Evolutionary conservation across 106 monocot species (phyloP), one percentile per base, ranked within the genome.

Genomic region (Allium fistulosum): DNA sequence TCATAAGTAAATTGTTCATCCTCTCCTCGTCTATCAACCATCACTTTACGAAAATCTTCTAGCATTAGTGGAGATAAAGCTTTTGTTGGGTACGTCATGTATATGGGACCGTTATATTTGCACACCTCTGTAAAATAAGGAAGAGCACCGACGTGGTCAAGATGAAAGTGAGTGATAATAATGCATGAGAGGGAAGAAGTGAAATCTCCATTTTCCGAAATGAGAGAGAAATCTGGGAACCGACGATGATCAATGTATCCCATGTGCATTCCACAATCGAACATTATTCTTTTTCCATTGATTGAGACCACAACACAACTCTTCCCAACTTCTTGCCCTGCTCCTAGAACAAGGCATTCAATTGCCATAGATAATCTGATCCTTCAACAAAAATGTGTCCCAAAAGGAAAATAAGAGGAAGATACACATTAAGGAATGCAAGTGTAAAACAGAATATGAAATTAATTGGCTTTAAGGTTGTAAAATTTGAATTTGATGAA

Each of bases 241-340:
- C 81, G 70, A 18, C 81, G 85, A 70, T 75, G 49, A 46, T 91
- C 95, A 11, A 67, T 66, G 78, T 79, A 74, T 10, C 91, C 91
- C 95, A 95, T 95, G 81, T 95, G 95, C 95, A 95, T 95, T 0
- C 91, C 95, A 55, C 95, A 95, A 66, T 91, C 95, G 69, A 95
- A 95, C 95, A 95, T 95, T 51, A 95, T 91, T 59, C 73, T 71
- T 75, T 86, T 95, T 9, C 83, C 95, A 0, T 83, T 85, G 18
- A 91, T 74, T 16, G 75, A 79, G 9, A 77, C 85, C 72, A 95
- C 87, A 8, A 91, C 83, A 72, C 95, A 95, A 77, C 95, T 95
- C 85, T 91, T 95, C 64, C 95, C 95, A 27, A 95, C 95, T 65
- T 88, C 83, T 73, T 95, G 95, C 18, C 95, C 91, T 46, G 95